phyloP scores from a whole-genome alignment of 139 green algal species.

The Zygnema circumcarinatum region DNA sequence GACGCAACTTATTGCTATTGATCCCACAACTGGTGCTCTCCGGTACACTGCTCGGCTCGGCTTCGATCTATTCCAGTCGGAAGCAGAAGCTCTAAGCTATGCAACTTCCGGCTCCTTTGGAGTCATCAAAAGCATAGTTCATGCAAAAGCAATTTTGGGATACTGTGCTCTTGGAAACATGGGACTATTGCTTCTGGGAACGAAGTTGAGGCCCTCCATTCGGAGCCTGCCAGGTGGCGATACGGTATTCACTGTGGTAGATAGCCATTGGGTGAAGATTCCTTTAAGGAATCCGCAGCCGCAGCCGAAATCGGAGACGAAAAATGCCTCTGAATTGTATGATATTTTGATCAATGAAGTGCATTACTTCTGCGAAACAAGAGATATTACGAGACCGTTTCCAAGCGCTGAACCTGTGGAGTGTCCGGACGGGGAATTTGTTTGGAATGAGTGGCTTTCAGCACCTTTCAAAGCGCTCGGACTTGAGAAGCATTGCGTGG shows the following conservation, averaged over 20 bases:
- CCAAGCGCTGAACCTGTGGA: constrained; percentile 12
- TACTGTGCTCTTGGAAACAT: constrained; percentile 77
- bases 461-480: constrained; percentile 72
- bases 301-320: constrained; percentile 30
- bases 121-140: constrained; percentile 44
- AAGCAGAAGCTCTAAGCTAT: constrained; percentile 37
- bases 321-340: constrained; percentile 60
- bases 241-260: constrained; percentile 79
- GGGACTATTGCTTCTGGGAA: constrained; percentile 84
- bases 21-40: constrained; percentile 53
- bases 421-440: constrained; percentile 55
- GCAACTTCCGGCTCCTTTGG: constrained; percentile 5
- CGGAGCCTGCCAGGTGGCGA: constrained; percentile 84
- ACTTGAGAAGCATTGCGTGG: constrained; percentile 78
- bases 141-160: constrained; percentile 78
- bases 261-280: constrained; percentile 81
- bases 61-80: constrained; percentile 46
- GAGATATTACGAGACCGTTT: constrained; percentile 92
- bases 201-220: constrained; percentile 72
- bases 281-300: constrained; percentile 62
- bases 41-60: constrained; percentile 10
- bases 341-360: constrained; percentile 75
- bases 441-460: constrained; percentile 66
- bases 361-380: constrained; percentile 95
- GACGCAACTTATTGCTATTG: constrained; percentile 54